phyloP scores from a whole-genome alignment of 257 asterid genomes.

The Vinca minor region DNA sequence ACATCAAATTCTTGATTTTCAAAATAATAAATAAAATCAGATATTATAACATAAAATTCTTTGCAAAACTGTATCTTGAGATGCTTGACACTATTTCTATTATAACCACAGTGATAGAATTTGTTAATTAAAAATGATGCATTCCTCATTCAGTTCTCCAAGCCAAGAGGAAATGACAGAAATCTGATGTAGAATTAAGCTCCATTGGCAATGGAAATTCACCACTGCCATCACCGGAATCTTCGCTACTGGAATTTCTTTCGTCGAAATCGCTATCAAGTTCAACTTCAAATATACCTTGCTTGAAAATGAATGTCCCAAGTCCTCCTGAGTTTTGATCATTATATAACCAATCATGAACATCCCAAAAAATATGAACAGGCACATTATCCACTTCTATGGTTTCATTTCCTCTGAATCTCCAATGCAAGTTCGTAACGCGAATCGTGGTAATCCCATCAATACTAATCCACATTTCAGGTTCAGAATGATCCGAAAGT shows the following conservation, averaged over 20 bases:
- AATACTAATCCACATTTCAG: constrained; percentile 81
- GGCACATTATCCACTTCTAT: constrained; percentile 45
- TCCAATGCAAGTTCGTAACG: constrained; percentile 70
- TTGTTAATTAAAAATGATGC: too few species aligned
- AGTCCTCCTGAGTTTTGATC: constrained; percentile 29
- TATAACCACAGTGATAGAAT: neutral
- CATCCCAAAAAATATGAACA: constrained; percentile 78
- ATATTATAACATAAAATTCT: too few species aligned
- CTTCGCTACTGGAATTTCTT: constrained; percentile 10
- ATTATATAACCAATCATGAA: constrained; percentile 71
- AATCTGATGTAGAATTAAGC: constrained; percentile 26
- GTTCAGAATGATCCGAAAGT: constrained; percentile 42
- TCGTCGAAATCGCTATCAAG: constrained; percentile 11
- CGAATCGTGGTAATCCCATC: constrained; percentile 58
- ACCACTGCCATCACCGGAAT: constrained; percentile 8
- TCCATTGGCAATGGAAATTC: constrained; percentile 15
- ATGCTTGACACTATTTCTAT: neutral
- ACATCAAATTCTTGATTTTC: too few species aligned
- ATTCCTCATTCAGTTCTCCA: constrained; percentile 46
- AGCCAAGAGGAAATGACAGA: constrained; percentile 74
- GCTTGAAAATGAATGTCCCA: constrained; percentile 61
- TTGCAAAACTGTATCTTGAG: too few species aligned
- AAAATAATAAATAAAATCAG: too few species aligned
- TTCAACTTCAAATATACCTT: constrained; percentile 23
- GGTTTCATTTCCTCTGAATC: constrained; percentile 79